These are phyloP conservation scores for Penicillium cataractarum DNA, from an alignment of 495 filamentous ascomycete genomes.

Conservation along the genomic window DNA sequence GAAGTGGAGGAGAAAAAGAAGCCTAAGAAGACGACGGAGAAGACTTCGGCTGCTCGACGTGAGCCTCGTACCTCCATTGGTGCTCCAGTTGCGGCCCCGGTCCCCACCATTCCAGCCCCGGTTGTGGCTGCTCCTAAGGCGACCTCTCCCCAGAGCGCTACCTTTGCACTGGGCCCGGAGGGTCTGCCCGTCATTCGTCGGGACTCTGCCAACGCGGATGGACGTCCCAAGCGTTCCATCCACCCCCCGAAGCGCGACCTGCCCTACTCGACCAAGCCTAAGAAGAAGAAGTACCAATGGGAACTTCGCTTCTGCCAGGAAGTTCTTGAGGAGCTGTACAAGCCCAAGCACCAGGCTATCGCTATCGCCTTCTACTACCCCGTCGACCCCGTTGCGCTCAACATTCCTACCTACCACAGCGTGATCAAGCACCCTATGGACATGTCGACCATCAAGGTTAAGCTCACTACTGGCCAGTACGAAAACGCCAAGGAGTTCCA, in stretches of 20 bases:
- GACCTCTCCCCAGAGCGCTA: constrained; percentile 57
- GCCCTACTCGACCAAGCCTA: constrained; percentile 78
- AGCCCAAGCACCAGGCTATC: constrained; percentile 66
- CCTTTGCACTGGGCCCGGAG: constrained; percentile 81
- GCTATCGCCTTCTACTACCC: constrained; percentile 75
- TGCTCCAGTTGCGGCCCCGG: constrained; percentile 27
- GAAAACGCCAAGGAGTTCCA: constrained; percentile 84
- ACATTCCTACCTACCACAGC: constrained; percentile 91
- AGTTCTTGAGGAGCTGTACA: constrained; percentile 75
- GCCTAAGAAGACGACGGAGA: constrained; percentile 54
- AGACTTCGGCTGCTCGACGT: constrained; percentile 54
- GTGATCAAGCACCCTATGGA: constrained; percentile 98
- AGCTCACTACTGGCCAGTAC: constrained; percentile 81
- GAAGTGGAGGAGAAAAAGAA: constrained; percentile 68
- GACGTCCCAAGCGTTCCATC: constrained; percentile 89
- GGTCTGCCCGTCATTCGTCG: constrained; percentile 92
- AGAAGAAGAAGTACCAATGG: constrained; percentile 88
- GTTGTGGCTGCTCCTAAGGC: constrained; percentile 33
- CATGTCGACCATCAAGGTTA: constrained; percentile 72
- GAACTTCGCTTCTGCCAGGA: constrained; percentile 90
- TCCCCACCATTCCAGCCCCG: background rate
- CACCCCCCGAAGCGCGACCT: constrained; percentile 90
- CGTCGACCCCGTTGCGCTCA: constrained; percentile 91
- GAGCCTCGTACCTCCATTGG: constrained; percentile 53
- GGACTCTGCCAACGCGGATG: constrained; percentile 75